A percentile compares a stretch with the other conserved stretches of the same genome.
phyloP scores from a whole-genome alignment of 345 rosid species.

The Psidium guajava region DNA sequence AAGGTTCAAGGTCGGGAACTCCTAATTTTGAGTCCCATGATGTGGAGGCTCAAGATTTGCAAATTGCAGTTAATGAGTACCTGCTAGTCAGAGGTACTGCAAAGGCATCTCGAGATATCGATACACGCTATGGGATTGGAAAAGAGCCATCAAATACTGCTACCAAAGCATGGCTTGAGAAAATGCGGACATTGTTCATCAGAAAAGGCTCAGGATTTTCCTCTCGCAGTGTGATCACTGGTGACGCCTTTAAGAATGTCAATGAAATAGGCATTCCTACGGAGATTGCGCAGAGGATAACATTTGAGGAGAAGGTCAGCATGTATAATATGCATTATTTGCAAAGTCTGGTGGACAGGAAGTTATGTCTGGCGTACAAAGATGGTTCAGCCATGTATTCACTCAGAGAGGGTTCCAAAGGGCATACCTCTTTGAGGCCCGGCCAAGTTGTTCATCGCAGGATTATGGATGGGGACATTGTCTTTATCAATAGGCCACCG shows the following conservation, averaged over 20 bases:
- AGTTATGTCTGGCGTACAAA: constrained; percentile 57
- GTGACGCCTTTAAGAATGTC: constrained; percentile 71
- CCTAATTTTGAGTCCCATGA: constrained; percentile 83
- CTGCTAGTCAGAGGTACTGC: constrained; percentile 77
- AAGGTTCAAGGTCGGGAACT: constrained; percentile 59
- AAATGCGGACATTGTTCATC: constrained; percentile 77
- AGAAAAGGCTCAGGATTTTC: constrained; percentile 94
- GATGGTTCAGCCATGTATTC: constrained; percentile 75
- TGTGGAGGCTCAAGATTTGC: constrained; percentile 68
- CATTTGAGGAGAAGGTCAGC: constrained; percentile 83
- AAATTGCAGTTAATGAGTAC: constrained; percentile 57
- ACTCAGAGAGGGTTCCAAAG: constrained; percentile 83
- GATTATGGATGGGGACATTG: constrained; percentile 88
- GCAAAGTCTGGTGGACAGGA: constrained; percentile 68
- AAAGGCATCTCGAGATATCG: constrained; percentile 53
- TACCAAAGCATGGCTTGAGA: constrained; percentile 88
- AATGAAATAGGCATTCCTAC: constrained; percentile 79
- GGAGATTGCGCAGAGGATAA: constrained; percentile 80
- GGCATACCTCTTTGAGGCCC: constrained; percentile 61
- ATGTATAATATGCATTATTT: constrained; percentile 45
- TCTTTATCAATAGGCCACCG: constrained; percentile 91
- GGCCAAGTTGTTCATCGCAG: constrained; percentile 88
- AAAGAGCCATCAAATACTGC: constrained; percentile 47
- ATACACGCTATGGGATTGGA: constrained; percentile 40
- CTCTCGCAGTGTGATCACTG: constrained; percentile 94